Evolutionary conservation across 495 filamentous ascomycete genomes (phyloP).

Genomic region (Arthonia radiata): DNA sequence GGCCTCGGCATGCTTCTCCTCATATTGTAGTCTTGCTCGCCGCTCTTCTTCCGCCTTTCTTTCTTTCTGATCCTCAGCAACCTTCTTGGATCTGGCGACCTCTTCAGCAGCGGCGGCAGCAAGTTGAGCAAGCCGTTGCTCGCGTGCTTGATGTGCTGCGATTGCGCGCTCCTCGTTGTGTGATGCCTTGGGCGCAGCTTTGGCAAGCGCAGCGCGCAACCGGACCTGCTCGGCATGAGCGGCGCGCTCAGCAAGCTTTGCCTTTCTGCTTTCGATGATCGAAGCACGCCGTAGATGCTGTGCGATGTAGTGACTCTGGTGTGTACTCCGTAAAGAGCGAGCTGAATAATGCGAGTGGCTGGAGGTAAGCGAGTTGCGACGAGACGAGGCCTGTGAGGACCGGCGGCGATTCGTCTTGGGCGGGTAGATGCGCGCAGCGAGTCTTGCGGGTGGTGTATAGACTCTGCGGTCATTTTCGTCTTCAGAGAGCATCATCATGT

Average conservation of each 20-base stretch:
- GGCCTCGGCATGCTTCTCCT: conserved; percentile 70
- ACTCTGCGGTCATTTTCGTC: conserved; percentile 10
- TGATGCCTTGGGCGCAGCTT: conserved; percentile 36
- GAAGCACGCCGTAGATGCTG: conserved; percentile 78
- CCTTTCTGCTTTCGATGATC: conserved; percentile 82
- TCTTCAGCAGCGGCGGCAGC: conserved; percentile 86
- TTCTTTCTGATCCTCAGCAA: conserved; percentile 80
- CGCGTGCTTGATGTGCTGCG: conserved; percentile 73
- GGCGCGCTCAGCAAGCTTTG: conserved; percentile 73
- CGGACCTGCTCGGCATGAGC: conserved; percentile 96
- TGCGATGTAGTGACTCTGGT: conserved; percentile 59
- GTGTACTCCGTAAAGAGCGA: conserved; percentile 30
- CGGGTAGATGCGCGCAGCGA: conserved; percentile 67
- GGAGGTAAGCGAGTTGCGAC: conserved; percentile 74
- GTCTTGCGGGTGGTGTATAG: conserved; percentile 49
- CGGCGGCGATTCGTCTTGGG: conserved; percentile 45
- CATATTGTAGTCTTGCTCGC: conserved; percentile 39
- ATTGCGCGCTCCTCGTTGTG: conserved; percentile 62
- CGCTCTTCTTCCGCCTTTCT: conserved; percentile 66
- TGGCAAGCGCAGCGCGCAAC: conserved; percentile 60
- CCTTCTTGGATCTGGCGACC: conserved; percentile 75
- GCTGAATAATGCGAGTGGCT: conserved; percentile 23
- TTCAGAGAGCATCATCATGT: conserved; percentile 11
- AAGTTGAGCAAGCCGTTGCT: conserved; percentile 80
- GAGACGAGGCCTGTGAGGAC: conserved; percentile 65